A percentile compares a stretch with the other conserved stretches of the same genome.
Evolutionary conservation across 139 green algal genomes (phyloP).

Genomic region (Tetratostichococcus sp.): DNA sequence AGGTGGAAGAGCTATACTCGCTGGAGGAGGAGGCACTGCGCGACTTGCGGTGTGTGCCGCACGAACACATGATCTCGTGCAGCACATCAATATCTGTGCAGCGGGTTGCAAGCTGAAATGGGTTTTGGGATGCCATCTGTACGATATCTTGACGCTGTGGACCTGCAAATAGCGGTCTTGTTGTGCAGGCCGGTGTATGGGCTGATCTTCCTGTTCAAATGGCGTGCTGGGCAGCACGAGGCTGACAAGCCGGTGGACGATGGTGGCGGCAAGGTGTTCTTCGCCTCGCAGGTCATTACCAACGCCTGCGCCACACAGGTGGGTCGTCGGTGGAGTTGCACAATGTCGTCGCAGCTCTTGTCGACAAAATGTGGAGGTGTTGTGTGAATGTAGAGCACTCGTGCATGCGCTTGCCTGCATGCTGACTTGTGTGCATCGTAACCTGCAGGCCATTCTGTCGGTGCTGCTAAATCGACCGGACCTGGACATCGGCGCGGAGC

Average conservation of each 20-base stretch:
- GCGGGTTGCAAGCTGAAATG: too few relatives aligned
- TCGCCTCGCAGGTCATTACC: constrained; percentile 92
- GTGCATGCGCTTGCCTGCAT: too few relatives aligned
- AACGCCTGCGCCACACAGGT: constrained; percentile 94
- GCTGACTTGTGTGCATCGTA: too few relatives aligned
- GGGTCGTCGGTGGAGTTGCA: too few relatives aligned
- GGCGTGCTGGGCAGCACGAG: constrained; percentile 59
- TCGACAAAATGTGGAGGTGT: too few relatives aligned
- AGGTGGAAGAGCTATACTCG: constrained; percentile 89
- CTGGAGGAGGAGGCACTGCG: constrained; percentile 66
- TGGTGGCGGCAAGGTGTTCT: constrained; percentile 72
- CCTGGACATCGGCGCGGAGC: constrained; percentile 59
- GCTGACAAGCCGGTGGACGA: constrained; percentile 16
- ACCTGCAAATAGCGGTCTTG: too few relatives aligned
- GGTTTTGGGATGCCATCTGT: too few relatives aligned
- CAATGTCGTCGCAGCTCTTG: too few relatives aligned
- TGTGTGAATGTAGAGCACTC: too few relatives aligned
- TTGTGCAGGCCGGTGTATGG: constrained; percentile 85
- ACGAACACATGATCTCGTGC: constrained; percentile 24
- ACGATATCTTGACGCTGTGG: too few relatives aligned
- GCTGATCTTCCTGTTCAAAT: constrained; percentile 99
- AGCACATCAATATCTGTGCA: constrained; percentile 10
- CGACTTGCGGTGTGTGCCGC: constrained; percentile 38
- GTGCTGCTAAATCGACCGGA: constrained; percentile 87
- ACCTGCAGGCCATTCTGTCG: constrained; percentile 89